A percentile compares a stretch with the other conserved stretches of the same genome.
These are phyloP conservation scores for Penicillium sp. DNA, from an alignment of 2,329 filamentous ascomycete genomes.

Conservation along the genomic window DNA sequence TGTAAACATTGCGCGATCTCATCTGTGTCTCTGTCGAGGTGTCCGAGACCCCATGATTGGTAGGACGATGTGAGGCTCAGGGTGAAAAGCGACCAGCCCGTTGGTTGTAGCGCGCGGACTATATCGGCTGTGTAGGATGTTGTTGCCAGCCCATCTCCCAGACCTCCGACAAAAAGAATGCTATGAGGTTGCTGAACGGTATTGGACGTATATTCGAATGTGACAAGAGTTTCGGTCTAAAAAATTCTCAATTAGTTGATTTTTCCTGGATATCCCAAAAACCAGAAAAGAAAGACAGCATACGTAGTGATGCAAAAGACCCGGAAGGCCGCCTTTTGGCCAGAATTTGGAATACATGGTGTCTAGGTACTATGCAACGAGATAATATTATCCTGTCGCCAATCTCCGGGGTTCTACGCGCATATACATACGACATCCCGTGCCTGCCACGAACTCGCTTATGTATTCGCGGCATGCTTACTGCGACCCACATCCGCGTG, in stretches of 20 bases:
- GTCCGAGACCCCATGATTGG: conserved; percentile 8
- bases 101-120: conserved; percentile 35
- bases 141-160: conserved; percentile 66
- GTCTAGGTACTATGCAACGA: too few relatives aligned
- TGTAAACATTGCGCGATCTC: conserved; percentile 12
- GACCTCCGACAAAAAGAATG: conserved; percentile 66
- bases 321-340: conserved; percentile 27
- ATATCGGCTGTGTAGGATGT: conserved; percentile 53
- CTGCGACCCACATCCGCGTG: too few relatives aligned
- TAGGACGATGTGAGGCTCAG: conserved; percentile 41
- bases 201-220: conserved; percentile 13
- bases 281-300: background rate
- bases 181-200: conserved; percentile 47
- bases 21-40: conserved; percentile 9
- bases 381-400: too few relatives aligned
- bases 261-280: background rate
- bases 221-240: conserved; percentile 10
- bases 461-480: too few relatives aligned
- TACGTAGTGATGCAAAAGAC: conserved; percentile 13
- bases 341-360: conserved; percentile 35
- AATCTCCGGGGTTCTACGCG: too few relatives aligned
- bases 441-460: too few relatives aligned
- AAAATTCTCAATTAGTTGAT: background rate
- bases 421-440: too few relatives aligned
- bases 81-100: conserved; percentile 35